Evolutionary conservation across 2,329 filamentous ascomycete genomes (phyloP), one percentile per base, ranked within the genome.

Genomic region (Helotiales sp.): DNA sequence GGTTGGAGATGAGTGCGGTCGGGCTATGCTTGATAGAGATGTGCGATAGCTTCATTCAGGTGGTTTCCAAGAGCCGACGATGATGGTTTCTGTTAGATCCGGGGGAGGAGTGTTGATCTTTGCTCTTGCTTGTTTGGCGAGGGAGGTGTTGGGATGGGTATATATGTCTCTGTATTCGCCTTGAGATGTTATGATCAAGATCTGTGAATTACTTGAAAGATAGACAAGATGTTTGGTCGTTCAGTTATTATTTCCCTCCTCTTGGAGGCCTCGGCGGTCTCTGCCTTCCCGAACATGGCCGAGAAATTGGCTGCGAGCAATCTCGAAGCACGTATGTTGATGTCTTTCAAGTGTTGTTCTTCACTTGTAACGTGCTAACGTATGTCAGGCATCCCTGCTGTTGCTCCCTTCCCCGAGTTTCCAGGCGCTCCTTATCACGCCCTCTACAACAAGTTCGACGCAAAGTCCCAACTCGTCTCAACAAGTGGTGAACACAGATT

Each of bases 381-480:
- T 17, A 4, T 3, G 6, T 55, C 32, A 68, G 66, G 66, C 15
- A 68, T 68, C n/a, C 52, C 57, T 30, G 52, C 66, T 6, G n/a
- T 62, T 11, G 57, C 62, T 6, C 69, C 67, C 15, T 71, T 71
- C 55, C 65, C 68, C 10, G 63, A 71, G 40, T 68, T 59, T 26
- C 69, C 64, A 37, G 67, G 69, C 20, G 30, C 40, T 11, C 61
- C 69, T 17, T 26, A 22, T 8, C 67, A 71, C 40, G 67, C 64
- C 8, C 24, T 68, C 6, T 71, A 68, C 49, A 62, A 64, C 40
- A 65, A 66, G 30, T 71, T 72, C 55, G 66, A 72, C 30, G 34
- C 63, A 26, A 65, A 60, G 13, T 59, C 65, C 10, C 69, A 72
- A 62, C 66, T 60, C 6, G 64, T 71, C 55, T 69, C 68, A 10